Percentiles rank a stretch among this genome's conserved stretches.
These are phyloP conservation scores for Selaginella tamariscina DNA, from an alignment of 75 land plant genomes.

Conservation along the genomic window DNA sequence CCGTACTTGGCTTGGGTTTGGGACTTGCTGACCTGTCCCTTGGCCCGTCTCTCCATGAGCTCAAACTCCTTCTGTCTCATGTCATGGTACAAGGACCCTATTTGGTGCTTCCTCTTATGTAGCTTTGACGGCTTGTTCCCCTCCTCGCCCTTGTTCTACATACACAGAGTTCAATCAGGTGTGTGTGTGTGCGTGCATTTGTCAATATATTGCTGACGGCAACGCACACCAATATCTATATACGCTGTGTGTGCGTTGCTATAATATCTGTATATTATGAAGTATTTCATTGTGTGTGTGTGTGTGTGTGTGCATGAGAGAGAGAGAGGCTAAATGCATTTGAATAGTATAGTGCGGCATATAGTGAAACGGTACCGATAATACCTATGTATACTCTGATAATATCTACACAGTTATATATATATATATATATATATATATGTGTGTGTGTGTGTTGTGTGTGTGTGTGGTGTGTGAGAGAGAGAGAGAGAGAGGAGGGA, in stretches of 20 bases:
- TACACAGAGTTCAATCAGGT: background rate
- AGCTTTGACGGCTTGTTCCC: conserved; percentile 63
- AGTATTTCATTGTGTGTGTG: background rate
- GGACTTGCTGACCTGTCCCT: conserved; percentile 63
- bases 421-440: too few relatives aligned
- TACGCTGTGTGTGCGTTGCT: background rate
- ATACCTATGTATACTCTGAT: too few relatives aligned
- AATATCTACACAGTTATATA: too few relatives aligned
- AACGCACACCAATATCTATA: background rate
- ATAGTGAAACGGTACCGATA: too few relatives aligned
- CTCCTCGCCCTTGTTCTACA: conserved; percentile 26
- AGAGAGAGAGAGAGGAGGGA: background rate
- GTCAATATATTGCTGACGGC: background rate
- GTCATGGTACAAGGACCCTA: conserved; percentile 66
- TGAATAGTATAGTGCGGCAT: too few relatives aligned
- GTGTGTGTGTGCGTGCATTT: too few relatives aligned
- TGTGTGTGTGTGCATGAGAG: background rate
- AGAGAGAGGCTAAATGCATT: too few relatives aligned
- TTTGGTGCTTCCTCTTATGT: conserved; percentile 90
- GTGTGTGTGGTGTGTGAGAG: too few relatives aligned
- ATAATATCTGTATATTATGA: background rate
- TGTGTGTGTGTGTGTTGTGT: too few relatives aligned
- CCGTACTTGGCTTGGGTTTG: conserved; percentile 95
- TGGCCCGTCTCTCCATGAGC: conserved; percentile 67
- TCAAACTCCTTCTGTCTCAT: conserved; percentile 86